Percentiles rank a stretch among this genome's conserved stretches.
Evolutionary conservation across 1,284 basidiomycete genomes (phyloP).

Genomic region (Tylopilus orsonianus): DNA sequence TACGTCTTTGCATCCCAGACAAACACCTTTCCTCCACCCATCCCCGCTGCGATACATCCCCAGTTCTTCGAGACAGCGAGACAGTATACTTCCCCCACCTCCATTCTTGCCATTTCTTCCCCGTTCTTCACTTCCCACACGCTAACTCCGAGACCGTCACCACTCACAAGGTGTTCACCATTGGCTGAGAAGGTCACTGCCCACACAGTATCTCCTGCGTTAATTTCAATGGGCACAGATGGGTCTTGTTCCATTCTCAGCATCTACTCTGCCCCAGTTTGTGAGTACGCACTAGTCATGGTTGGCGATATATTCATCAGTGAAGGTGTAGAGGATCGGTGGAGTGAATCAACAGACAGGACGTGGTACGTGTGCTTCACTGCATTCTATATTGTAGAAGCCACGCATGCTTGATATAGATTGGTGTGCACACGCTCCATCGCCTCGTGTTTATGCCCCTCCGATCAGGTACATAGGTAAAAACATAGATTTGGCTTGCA

Average conservation of each 20-base stretch:
- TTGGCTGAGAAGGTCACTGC: background rate
- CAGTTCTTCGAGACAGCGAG: background rate
- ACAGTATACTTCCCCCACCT: background rate
- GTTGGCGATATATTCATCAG: background rate
- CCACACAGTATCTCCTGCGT: accelerated
- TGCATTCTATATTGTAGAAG: no score
- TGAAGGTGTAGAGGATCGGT: no score
- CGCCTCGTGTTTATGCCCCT: no score
- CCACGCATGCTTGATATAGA: no score
- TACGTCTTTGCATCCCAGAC: background rate
- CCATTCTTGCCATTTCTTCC: background rate
- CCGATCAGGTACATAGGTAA: no score
- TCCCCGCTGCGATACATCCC: background rate
- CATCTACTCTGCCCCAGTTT: background rate
- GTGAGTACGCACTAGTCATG: background rate
- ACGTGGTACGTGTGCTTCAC: no score
- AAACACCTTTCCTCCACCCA: background rate
- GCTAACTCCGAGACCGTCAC: background rate
- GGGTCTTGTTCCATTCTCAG: background rate
- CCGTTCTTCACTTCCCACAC: background rate
- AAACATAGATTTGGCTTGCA: no score
- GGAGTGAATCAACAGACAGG: no score
- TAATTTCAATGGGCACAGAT: background rate
- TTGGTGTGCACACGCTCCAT: no score
- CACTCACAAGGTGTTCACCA: constrained; percentile 2